Base-by-base conservation (phyloP, 169 alveolate genomes). In the Cryptosporidium viatorum region DNA sequence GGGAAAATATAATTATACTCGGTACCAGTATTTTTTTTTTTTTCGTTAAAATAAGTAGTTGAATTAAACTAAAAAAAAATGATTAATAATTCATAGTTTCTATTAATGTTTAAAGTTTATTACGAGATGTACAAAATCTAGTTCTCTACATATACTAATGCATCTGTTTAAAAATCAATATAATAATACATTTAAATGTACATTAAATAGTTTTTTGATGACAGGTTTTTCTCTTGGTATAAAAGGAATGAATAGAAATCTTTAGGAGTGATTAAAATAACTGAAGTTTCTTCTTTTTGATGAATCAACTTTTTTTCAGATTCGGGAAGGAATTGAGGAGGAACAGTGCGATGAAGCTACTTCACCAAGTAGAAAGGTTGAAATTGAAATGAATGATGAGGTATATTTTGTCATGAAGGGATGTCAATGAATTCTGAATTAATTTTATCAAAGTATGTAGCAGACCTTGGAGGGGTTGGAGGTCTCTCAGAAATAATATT, bases 381-480 rank as follows among this genome's bases (percentile, higher is more conserved):
- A 55, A 26, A n/a, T 55, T 10, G 21, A 21, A 26, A 55, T 55
- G 3, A n/a, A 26, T 55, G 67, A 26, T 41, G 8, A 9, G 8
- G 12, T 9, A 41, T 41, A 41, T 26, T 4, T 9, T 7, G 9
- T 55, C 35, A 55, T 16, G 67, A 3, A 3, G 71, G 18, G 21
- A 62, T 62, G 6, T 43, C 58, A 23, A 14, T 43, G 68, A 60
- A 80, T 67, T 80, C 89, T 29, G 65, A 80, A 12, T 80, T 80
- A 62, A 62, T n/a, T 59, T 43, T 62, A 23, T 80, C 89, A 60
- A 80, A 80, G 39, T 80, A 80, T 12, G 89, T 43, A 29, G 89
- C 62, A 45, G 89, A 80, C 35, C 89, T 80, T 1, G 89, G 89
- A 23, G 89, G 89, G 16, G 89, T 80, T 59, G 89, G 89, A 8